phyloP scores from a whole-genome alignment of 2,329 filamentous ascomycete species.

The Pseudocercospora eumusae region DNA sequence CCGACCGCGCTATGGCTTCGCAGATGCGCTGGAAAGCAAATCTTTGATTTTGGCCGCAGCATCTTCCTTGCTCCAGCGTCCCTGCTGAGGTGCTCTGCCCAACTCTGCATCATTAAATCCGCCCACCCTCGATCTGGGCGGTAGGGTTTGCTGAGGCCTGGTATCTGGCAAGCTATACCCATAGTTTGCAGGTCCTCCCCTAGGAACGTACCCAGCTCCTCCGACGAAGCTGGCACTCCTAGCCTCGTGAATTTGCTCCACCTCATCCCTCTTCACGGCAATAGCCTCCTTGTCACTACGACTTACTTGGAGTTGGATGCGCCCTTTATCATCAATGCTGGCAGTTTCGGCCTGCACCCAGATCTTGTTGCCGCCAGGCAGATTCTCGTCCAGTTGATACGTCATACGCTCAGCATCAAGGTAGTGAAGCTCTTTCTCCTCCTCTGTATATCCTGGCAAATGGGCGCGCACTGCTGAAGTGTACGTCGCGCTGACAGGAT shows the following conservation, averaged over 20 bases:
- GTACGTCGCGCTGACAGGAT: slow-evolving; percentile 15
- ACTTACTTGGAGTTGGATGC: slow-evolving; percentile 43
- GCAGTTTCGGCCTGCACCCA: slow-evolving; percentile 53
- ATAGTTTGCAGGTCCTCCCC: slow-evolving; percentile 30
- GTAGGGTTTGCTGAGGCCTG: slow-evolving; percentile 14
- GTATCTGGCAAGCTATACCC: slow-evolving; percentile 33
- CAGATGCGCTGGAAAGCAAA: slow-evolving; percentile 7
- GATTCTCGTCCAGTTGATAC: slow-evolving; percentile 45
- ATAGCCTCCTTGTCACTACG: slow-evolving; percentile 38
- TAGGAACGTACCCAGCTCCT: slow-evolving; percentile 14
- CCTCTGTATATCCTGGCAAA: slow-evolving; percentile 11
- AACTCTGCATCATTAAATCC: slow-evolving; percentile 36
- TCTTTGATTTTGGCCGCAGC: slow-evolving; percentile 21
- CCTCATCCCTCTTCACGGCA: slow-evolving; percentile 36
- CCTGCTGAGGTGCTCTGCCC: slow-evolving; percentile 11
- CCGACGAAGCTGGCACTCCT: slow-evolving; percentile 17
- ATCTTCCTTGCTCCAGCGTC: slow-evolving; percentile 6
- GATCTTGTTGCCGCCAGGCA: slow-evolving; percentile 55
- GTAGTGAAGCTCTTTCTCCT: slow-evolving; percentile 40
- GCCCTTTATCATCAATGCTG: slow-evolving; percentile 48
- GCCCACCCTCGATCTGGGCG: slow-evolving; percentile 18
- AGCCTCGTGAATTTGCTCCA: slow-evolving; percentile 32
- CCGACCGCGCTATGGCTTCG: neutral
- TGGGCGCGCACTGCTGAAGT: neutral
- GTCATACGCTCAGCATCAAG: slow-evolving; percentile 46